phyloP scores from a whole-genome alignment of 352 stramenopile species.

The Globisporangium mamillatum region DNA sequence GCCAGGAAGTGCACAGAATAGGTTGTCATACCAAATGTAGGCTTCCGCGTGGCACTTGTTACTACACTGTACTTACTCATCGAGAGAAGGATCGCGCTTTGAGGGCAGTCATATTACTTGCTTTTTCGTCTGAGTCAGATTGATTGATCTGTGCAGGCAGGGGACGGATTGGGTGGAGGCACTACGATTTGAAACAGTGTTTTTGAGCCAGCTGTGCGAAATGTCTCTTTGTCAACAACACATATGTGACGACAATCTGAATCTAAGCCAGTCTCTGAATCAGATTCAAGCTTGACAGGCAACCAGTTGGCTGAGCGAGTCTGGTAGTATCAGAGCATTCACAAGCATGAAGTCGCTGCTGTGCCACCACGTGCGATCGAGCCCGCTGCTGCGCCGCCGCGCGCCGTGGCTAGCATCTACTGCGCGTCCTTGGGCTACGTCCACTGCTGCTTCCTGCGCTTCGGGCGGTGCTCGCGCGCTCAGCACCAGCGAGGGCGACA shows the following conservation, averaged over 20 bases:
- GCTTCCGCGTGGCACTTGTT: no score
- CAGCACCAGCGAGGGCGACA: slow-evolving; percentile 55
- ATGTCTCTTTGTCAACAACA: no score
- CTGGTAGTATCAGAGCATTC: not conserved
- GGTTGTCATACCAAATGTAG: no score
- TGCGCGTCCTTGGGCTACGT: not conserved
- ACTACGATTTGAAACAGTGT: no score
- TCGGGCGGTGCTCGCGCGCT: slow-evolving; percentile 1
- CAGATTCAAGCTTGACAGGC: not conserved
- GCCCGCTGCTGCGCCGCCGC: not conserved
- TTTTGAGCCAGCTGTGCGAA: no score
- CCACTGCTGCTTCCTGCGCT: not conserved
- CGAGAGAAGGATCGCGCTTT: no score
- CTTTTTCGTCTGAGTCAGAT: no score
- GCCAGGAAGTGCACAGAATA: not conserved
- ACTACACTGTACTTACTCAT: no score
- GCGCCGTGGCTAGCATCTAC: not conserved
- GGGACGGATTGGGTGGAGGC: no score
- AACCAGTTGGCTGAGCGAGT: not conserved
- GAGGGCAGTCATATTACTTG: no score
- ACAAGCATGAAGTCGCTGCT: slow-evolving; percentile 1
- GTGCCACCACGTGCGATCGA: not conserved
- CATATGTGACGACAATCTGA: not conserved
- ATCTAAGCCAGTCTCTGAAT: not conserved
- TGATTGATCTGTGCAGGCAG: no score